Percentiles rank a stretch among this genome's conserved stretches.
Evolutionary conservation across 306 rosid species (phyloP).

Genomic region (Cucurbita maxima): DNA sequence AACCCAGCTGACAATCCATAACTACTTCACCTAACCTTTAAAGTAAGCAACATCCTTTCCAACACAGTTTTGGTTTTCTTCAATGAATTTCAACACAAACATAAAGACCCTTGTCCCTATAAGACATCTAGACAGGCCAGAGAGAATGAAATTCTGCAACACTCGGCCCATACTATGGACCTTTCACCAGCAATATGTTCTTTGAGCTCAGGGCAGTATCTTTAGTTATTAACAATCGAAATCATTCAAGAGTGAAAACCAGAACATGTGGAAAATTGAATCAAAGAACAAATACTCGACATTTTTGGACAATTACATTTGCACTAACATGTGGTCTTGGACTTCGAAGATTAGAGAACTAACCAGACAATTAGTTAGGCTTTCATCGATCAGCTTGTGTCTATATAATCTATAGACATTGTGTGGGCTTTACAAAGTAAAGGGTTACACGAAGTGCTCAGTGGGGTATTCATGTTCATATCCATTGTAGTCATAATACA

Average conservation of each 20-base stretch:
- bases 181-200: neutral
- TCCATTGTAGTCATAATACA: slow-evolving; percentile 91
- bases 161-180: neutral
- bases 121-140: neutral
- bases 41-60: too few relatives aligned
- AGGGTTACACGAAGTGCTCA: slow-evolving; percentile 51
- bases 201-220: neutral
- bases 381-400: neutral
- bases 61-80: neutral
- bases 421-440: slow-evolving; percentile 32
- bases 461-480: slow-evolving; percentile 88
- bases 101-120: neutral
- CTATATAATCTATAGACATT: neutral
- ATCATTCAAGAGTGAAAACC: neutral
- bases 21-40: too few relatives aligned
- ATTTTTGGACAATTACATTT: neutral
- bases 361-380: neutral
- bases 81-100: neutral
- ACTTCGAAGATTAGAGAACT: neutral
- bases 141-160: neutral
- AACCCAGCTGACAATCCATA: too few relatives aligned
- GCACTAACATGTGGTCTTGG: neutral
- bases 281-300: neutral
- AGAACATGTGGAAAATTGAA: neutral
- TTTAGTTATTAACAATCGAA: neutral